Base-by-base conservation (phyloP, 139 green algal genomes). In the Chlamydomonas asymmetrica region DNA sequence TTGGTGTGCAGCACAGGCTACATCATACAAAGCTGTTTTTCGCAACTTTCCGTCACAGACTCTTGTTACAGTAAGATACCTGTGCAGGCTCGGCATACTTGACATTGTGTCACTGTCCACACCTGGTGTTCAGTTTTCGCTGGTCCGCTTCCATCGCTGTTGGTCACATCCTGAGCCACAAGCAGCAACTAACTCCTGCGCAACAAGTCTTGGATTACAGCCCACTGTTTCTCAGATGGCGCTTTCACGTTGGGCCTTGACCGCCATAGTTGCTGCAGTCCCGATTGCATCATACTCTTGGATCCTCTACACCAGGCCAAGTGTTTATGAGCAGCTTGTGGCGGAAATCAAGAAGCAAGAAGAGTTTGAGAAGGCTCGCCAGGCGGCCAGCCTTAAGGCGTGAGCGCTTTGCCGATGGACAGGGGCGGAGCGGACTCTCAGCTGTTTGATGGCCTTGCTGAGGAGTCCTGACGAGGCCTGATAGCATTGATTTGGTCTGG, bases 261-360 rank as follows among this genome's bases (percentile, higher is more conserved):
- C 5, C 31, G 23, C 54, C 0, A 23, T 29, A 0, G 23, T 76
- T 16, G 4, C 27, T 2, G 37, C 70, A 3, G 67, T 76, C 9
- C 70, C 70, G 18, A 41, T 64, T 8, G 70, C 40, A 7, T 68
- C 70, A 1, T 76, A 76, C 38, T 39, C 4, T 23, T 76, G 40
- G 39, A 31, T 76, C 5, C 3, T 76, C 2, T 22, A 34, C 7
- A 31, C 56, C 4, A 39, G 70, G 22, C 70, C 70, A 8, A 76
- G 67, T 31, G 34, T 76, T 23, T 76, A 76, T 29, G 70, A 67
- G 70, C 70, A 76, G 31, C 59, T 76, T 60, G 20, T 48, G 35
- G 70, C 66, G 39, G 70, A 76, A 27, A 76, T 76, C 22, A 67
- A 76, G 34, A 56, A 57, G 22, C 70, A 76, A 38, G 56, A 76